Percentiles rank a stretch among this genome's conserved stretches.
Evolutionary conservation across 257 asterid genomes (phyloP).

Genomic region (Capsicum chinense): DNA sequence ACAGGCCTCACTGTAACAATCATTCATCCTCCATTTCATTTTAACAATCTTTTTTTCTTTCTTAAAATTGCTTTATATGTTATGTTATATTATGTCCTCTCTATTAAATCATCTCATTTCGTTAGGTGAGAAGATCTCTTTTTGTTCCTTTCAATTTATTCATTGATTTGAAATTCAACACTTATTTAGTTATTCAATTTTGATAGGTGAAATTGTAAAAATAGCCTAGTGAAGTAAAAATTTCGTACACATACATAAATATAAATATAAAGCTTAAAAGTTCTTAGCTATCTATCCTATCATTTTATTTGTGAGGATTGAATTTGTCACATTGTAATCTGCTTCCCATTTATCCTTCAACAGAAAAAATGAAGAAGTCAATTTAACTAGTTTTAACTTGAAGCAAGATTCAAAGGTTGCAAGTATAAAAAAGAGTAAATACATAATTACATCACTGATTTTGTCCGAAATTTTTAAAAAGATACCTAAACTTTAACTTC

Average conservation of each 20-base stretch:
- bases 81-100: too few relatives aligned
- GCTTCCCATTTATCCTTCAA: too few relatives aligned
- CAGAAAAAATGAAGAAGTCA: not conserved
- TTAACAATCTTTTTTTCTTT: not conserved
- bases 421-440: too few relatives aligned
- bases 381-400: not conserved
- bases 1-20: not conserved
- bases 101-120: too few relatives aligned
- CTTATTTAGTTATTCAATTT: too few relatives aligned
- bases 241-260: not conserved
- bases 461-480: too few relatives aligned
- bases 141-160: not conserved
- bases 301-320: too few relatives aligned
- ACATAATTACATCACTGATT: too few relatives aligned
- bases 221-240: not conserved
- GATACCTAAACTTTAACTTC: too few relatives aligned
- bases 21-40: rapidly evolving
- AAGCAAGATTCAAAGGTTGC: not conserved
- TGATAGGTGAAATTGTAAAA: not conserved
- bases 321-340: too few relatives aligned
- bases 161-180: not conserved
- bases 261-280: not conserved
- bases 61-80: too few relatives aligned
- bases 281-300: too few relatives aligned
- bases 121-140: not conserved